Evolutionary conservation across 73 alveolate genomes (phyloP).

Genomic region (Paramecium tetraurelia): DNA sequence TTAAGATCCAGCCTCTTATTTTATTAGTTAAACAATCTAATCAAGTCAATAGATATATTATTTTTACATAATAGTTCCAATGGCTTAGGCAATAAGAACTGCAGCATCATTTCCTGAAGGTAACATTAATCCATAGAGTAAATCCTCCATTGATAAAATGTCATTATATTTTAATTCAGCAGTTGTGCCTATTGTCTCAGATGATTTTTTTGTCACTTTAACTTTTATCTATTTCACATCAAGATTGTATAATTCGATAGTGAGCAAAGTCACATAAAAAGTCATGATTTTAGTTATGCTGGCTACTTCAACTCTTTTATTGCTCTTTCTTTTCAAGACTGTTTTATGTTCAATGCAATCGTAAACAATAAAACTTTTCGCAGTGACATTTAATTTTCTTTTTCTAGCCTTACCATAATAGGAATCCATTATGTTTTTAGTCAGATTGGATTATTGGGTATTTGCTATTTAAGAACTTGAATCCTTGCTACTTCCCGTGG

Average conservation of each 20-base stretch:
- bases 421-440: background rate
- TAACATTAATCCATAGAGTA: conserved; percentile 83
- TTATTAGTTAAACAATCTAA: background rate
- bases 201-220: conserved; percentile 54
- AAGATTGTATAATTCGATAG: background rate
- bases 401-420: background rate
- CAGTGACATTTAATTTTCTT: background rate
- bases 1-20: background rate
- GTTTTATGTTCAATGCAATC: background rate
- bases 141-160: conserved; percentile 50
- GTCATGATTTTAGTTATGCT: conserved; percentile 74
- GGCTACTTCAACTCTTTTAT: conserved; percentile 64
- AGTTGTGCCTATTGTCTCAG: conserved; percentile 64
- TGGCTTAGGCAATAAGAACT: conserved; percentile 66
- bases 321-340: background rate
- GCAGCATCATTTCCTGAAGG: conserved; percentile 94
- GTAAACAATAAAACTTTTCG: conserved; percentile 12
- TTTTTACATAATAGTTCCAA: background rate
- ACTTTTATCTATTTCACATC: conserved; percentile 38
- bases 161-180: conserved; percentile 66
- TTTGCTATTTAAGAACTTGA: background rate
- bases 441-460: background rate
- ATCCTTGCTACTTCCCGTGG: background rate
- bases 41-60: background rate
- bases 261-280: conserved; percentile 43